Percentiles rank a stretch among this genome's conserved stretches.
These are phyloP conservation scores for Heliamphora exappendiculata DNA, from an alignment of 148 eudicot genomes.

Conservation along the genomic window DNA sequence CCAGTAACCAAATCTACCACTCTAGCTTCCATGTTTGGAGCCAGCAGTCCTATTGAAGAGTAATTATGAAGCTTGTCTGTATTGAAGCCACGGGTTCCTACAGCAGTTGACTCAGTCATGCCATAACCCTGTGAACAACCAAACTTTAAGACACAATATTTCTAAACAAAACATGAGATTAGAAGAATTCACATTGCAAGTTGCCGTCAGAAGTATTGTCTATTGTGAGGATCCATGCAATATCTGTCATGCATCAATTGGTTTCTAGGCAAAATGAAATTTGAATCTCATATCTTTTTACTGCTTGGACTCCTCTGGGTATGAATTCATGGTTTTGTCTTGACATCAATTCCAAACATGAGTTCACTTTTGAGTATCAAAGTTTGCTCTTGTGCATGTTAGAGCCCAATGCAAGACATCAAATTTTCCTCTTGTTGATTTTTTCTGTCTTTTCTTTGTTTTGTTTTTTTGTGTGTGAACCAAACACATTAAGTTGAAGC, in stretches of 20 bases:
- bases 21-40: conserved; percentile 83
- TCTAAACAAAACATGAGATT: neutral
- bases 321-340: neutral
- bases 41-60: conserved; percentile 66
- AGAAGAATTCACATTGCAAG: neutral
- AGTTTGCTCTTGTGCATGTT: neutral
- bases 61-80: conserved; percentile 31
- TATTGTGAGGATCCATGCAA: neutral
- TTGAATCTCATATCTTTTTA: neutral
- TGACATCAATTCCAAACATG: neutral
- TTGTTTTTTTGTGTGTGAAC: neutral
- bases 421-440: too few species aligned
- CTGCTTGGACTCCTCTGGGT: neutral
- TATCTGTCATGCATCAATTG: neutral
- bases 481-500: neutral
- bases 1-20: conserved; percentile 65
- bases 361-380: neutral
- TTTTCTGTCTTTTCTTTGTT: neutral
- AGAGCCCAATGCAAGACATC: neutral
- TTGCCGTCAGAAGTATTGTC: neutral
- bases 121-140: conserved; percentile 77
- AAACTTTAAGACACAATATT: neutral
- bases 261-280: neutral
- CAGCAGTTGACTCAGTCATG: conserved; percentile 88
- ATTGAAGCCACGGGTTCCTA: conserved; percentile 83